Base-by-base conservation (phyloP, 23 red algal genomes). In the Cyanidiococcus yangmingshanensis region DNA sequence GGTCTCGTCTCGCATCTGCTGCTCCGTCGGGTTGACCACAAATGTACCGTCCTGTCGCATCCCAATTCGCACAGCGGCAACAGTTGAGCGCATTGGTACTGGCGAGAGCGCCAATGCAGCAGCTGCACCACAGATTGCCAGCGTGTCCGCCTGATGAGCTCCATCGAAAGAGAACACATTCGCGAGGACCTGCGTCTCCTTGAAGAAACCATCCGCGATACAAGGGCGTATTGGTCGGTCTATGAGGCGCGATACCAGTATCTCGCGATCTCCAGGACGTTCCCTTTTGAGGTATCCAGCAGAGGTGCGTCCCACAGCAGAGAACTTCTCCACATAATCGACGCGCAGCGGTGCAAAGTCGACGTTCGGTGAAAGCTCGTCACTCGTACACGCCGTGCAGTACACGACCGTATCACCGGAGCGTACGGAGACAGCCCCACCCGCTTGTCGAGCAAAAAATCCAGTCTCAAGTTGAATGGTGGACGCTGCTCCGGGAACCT, bases 261-360 rank as follows among this genome's bases (percentile, higher is more conserved):
- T 82, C 68, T 96, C 92, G 45, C 83, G 85, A 58, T 96, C 92
- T 0, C 33, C 77, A 7, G 92, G 92, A 36, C 82, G 74, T 74
- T 96, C 92, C 50, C 92, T 15, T 76, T 90, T 90, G 40, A 90
- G 74, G 75, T 96, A 96, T 41, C 82, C 84, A 39, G 85, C 92
- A 33, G 82, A 79, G 0, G 92, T 96, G 38, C 79, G 75, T 30
- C 92, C 92, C 68, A 82, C 54, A 0, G 92, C 76, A 31, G 92
- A 96, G 68, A 96, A 90, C 25, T 87, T 85, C 41, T 96, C 92
- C 1, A 86, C 39, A 82, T 90, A 96, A 57, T 96, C 92, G n/a
- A 96, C 92, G 41, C 92, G 87, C 67, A 96, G 85, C 21, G 90
- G 92, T 0, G 90, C 79, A 77, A 96, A 96, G 37, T 90, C 92